These are phyloP conservation scores for Usnea hakonensis DNA, from an alignment of 495 filamentous ascomycete species.

Conservation along the genomic window DNA sequence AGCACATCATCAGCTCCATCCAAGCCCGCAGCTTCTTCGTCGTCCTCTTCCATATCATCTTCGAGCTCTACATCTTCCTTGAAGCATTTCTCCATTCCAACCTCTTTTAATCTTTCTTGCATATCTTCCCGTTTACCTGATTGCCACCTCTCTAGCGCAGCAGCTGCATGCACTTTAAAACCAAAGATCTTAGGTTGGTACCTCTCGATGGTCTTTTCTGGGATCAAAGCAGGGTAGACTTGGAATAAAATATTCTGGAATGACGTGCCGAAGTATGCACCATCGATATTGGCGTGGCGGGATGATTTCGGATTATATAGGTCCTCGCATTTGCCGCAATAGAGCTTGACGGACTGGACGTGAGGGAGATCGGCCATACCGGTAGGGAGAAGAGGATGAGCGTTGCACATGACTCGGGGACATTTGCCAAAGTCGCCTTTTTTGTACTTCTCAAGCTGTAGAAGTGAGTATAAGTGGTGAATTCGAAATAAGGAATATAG, in stretches of 20 bases:
- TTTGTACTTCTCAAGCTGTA: constrained; percentile 95
- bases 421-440: constrained; percentile 98
- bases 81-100: constrained; percentile 44
- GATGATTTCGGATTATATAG: constrained; percentile 98
- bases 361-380: constrained; percentile 82
- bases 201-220: constrained; percentile 72
- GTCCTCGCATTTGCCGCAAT: constrained; percentile 95
- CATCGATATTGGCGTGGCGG: constrained; percentile 88
- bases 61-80: constrained; percentile 47
- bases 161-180: constrained; percentile 87
- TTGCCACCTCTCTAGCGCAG: constrained; percentile 88
- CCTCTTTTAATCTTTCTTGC: constrained; percentile 54
- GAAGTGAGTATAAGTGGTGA: constrained; percentile 9
- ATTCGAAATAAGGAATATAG: background rate
- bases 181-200: constrained; percentile 88
- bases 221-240: constrained; percentile 84
- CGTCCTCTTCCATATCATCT: constrained; percentile 40
- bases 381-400: constrained; percentile 86
- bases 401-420: constrained; percentile 86
- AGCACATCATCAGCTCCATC: constrained; percentile 32
- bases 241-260: constrained; percentile 99
- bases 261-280: constrained; percentile 93
- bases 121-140: constrained; percentile 69
- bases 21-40: constrained; percentile 27
- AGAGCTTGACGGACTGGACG: constrained; percentile 84